Conservation (phyloP, 139 green algal species). For the Microglena sp. region DNA sequence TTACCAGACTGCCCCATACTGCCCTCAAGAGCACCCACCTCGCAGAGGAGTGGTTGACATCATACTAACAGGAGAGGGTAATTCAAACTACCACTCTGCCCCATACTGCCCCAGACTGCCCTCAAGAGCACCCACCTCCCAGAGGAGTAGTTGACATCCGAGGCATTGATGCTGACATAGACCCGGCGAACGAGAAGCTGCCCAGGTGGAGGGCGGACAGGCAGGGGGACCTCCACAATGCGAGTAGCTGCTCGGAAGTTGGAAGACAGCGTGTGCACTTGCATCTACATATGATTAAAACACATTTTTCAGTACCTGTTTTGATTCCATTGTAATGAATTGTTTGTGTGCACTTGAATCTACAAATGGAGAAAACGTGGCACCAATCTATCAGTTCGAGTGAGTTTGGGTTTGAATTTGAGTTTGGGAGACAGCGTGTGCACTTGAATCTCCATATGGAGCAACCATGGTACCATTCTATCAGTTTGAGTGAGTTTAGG, state of each 20-base stretch:
- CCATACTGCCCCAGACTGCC: too few species aligned
- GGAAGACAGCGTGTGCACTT: constrained; percentile 40
- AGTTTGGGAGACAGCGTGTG: neutral
- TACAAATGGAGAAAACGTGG: too few species aligned
- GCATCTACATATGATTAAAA: too few species aligned
- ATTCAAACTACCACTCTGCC: too few species aligned
- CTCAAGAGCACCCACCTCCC: constrained; percentile 30
- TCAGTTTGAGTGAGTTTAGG: neutral
- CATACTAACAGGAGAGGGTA: too few species aligned
- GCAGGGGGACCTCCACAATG: constrained; percentile 27
- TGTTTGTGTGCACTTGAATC: too few species aligned
- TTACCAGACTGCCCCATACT: too few species aligned
- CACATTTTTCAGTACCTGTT: too few species aligned
- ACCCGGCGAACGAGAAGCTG: constrained; percentile 52
- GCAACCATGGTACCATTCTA: neutral
- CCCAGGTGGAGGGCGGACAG: constrained; percentile 15
- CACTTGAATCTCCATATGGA: neutral
- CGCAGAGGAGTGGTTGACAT: too few species aligned
- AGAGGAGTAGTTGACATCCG: constrained; percentile 72
- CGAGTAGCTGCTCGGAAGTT: constrained; percentile 51
- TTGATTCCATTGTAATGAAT: too few species aligned
- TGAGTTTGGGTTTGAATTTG: neutral
- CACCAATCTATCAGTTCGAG: too few species aligned
- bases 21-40: too few species aligned
- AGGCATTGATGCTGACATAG: constrained; percentile 67